Evolutionary conservation across 208 protist species (phyloP).

Genomic region (Porcisia hertigi): DNA sequence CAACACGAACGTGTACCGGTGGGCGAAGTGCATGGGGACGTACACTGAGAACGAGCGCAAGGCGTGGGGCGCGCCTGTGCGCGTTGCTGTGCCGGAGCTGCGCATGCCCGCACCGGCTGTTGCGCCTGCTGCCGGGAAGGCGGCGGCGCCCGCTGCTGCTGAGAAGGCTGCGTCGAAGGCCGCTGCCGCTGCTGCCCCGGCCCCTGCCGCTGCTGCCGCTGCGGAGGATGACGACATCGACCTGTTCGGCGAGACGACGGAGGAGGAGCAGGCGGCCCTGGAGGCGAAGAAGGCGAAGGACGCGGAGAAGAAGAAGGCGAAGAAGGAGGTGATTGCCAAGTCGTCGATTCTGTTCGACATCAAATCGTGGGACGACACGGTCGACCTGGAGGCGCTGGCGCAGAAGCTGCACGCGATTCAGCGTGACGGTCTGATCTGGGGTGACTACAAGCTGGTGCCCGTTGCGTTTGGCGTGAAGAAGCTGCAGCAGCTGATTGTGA

Average conservation of each 20-base stretch:
- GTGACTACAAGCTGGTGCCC: conserved; percentile 88
- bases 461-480: conserved; percentile 97
- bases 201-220: conserved; percentile 27
- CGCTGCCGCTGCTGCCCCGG: conserved; percentile 30
- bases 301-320: conserved; percentile 80
- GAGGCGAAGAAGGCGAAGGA: conserved; percentile 88
- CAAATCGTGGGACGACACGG: conserved; percentile 94
- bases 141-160: conserved; percentile 17
- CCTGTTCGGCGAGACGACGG: conserved; percentile 88
- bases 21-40: conserved; percentile 77
- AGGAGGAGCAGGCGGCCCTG: conserved; percentile 83
- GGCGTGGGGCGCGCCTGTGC: conserved; percentile 57
- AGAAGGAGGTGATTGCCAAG: conserved; percentile 87
- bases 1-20: conserved; percentile 61
- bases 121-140: background rate
- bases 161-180: conserved; percentile 50
- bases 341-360: conserved; percentile 92
- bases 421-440: conserved; percentile 93
- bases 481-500: conserved; percentile 92
- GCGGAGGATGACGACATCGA: conserved; percentile 90
- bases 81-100: conserved; percentile 43
- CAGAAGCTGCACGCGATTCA: conserved; percentile 81
- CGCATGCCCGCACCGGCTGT: conserved; percentile 13
- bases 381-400: conserved; percentile 88
- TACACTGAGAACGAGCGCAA: conserved; percentile 59